Evolutionary conservation across 805 yeast species (phyloP).

Genomic region (Sungouiella blattae): DNA sequence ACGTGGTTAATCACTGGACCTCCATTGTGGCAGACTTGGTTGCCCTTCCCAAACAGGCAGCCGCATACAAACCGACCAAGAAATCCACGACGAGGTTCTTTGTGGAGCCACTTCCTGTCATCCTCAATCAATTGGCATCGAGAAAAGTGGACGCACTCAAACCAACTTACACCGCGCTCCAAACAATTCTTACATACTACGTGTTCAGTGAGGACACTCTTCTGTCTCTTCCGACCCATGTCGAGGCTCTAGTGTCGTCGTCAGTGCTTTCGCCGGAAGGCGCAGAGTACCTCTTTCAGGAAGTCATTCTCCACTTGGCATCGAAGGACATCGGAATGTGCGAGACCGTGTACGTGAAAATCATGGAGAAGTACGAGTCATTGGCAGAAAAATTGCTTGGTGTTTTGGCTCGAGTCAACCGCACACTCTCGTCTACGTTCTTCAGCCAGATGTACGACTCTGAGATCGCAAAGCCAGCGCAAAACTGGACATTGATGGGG

Average conservation of each 20-base stretch:
- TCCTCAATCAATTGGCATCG: slow-evolving; percentile 6
- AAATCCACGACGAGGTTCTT: slow-evolving; percentile 27
- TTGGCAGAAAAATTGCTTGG: slow-evolving; percentile 43
- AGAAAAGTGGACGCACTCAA: not conserved
- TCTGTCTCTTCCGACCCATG: not conserved
- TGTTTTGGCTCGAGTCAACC: slow-evolving; percentile 48
- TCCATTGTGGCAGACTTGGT: slow-evolving; percentile 19
- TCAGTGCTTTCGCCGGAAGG: slow-evolving; percentile 4
- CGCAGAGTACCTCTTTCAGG: slow-evolving; percentile 19
- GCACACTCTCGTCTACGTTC: slow-evolving; percentile 52
- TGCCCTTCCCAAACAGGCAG: slow-evolving; percentile 19
- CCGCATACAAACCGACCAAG: slow-evolving; percentile 25
- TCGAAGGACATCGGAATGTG: slow-evolving; percentile 35
- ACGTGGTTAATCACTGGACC: slow-evolving; percentile 21
- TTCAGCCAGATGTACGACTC: slow-evolving; percentile 37
- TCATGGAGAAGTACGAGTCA: slow-evolving; percentile 33
- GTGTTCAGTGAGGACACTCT: slow-evolving; percentile 2
- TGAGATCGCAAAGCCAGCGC: slow-evolving; percentile 16
- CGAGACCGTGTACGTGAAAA: slow-evolving; percentile 46
- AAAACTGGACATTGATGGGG: slow-evolving; percentile 46
- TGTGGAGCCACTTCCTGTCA: slow-evolving; percentile 19
- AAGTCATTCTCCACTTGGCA: slow-evolving; percentile 27
- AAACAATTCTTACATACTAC: slow-evolving; percentile 3
- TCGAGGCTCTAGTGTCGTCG: not conserved
- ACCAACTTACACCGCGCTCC: slow-evolving; percentile 3